Conservation (phyloP, 352 stramenopile genomes). For the Aphanomyces euteiches region DNA sequence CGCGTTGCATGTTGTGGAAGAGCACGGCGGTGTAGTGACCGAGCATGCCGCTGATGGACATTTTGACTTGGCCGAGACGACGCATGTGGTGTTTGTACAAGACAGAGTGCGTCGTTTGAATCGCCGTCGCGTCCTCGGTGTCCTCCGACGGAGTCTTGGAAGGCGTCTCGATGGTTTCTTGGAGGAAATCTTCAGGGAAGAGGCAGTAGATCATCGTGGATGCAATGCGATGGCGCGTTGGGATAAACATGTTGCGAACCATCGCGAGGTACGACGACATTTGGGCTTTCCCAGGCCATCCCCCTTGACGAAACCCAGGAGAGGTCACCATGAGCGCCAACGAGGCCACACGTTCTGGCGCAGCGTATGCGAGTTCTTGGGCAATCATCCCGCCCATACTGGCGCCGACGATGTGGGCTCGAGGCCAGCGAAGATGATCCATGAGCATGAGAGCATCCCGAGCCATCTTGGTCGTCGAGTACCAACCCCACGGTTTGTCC, state of each 20-base stretch:
- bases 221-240: slow-evolving; percentile 39
- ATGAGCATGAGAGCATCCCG: not conserved
- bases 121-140: not conserved
- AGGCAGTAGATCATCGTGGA: slow-evolving; percentile 39
- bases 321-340: slow-evolving; percentile 60
- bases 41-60: slow-evolving; percentile 25
- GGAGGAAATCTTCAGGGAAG: slow-evolving; percentile 48
- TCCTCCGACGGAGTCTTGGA: slow-evolving; percentile 19
- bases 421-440: not conserved
- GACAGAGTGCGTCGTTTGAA: not conserved
- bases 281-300: not conserved
- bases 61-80: slow-evolving; percentile 7
- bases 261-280: not conserved
- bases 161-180: not conserved
- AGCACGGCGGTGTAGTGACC: slow-evolving; percentile 31
- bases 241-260: slow-evolving; percentile 21
- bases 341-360: slow-evolving; percentile 50
- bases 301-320: slow-evolving; percentile 31
- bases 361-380: slow-evolving; percentile 46
- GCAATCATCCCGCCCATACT: slow-evolving; percentile 59
- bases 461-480: slow-evolving; percentile 4
- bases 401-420: not conserved
- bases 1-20: slow-evolving; percentile 21
- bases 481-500: slow-evolving; percentile 9
- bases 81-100: slow-evolving; percentile 31